Base-by-base conservation (phyloP, 148 eudicot species). In the Vaccinium macrocarpon region DNA sequence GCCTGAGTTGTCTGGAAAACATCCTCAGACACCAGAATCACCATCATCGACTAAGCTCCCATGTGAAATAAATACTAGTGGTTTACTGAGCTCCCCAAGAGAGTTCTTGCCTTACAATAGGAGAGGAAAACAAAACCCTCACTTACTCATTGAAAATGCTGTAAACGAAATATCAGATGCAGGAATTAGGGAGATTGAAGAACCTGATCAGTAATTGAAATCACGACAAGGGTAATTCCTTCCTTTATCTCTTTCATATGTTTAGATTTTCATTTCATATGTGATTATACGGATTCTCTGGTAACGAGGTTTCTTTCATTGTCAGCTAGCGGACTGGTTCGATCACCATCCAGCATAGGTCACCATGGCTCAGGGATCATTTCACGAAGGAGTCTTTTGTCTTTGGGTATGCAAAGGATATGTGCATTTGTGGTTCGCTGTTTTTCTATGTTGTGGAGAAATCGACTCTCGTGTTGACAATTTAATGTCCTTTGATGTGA, bases 1-100 rank as follows among this genome's bases (percentile, higher is more conserved):
- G 85, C 93, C 93, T 48, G 92, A 92, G 78, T 84, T 81, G 13
- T 75, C 92, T 35, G 85, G 79, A 72, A 94, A 90, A 84, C 90
- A 82, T 72, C 74, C 87, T 49, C 88, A 86, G 83, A 85, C 88
- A 29, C 93, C 93, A 35, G 94, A 89, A 49, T 91, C 91, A 16
- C 91, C 94, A 25, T 75, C 81, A 70, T 84, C 90, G 68, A 78
- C 89, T 51, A 90, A 86, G 84, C 68, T 78, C 59, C 77, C 84
- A 23, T 74, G 61, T 9, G 84, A 89, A 80, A 85, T 53, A 78
- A 85, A 87, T 64, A 74, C 85, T 32, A 78, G 81, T 77, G 78
- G 79, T 81, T 83, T 78, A 66, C 76, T 79, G 82, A 90, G 85
- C 85, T 79, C 72, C 46, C 83, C 88, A 19, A 50, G 79, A 79